These are phyloP conservation scores for Polytrichum formosum DNA, from an alignment of 225 moss, liverwort and hornwort genomes.

Conservation along the genomic window DNA sequence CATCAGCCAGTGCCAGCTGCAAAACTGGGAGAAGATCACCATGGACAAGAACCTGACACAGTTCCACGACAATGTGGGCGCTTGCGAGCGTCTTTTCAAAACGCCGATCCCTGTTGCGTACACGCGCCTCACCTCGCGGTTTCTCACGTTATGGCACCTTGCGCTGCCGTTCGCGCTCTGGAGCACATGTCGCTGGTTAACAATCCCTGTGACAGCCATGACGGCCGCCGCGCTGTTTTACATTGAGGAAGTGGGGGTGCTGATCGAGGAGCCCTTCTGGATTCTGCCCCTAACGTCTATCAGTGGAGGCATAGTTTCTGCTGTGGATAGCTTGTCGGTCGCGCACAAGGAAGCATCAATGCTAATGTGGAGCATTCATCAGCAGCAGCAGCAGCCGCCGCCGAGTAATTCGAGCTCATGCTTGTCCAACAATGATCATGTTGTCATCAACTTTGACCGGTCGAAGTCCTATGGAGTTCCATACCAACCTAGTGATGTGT, in stretches of 20 bases:
- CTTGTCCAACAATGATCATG: conserved; percentile 8
- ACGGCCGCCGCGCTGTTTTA: conserved; percentile 31
- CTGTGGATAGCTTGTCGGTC: conserved; percentile 16
- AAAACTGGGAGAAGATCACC: conserved; percentile 21
- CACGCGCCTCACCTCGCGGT: conserved; percentile 63
- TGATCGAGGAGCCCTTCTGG: conserved; percentile 54
- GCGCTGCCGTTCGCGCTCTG: conserved; percentile 63
- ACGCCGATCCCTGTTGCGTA: conserved; percentile 78
- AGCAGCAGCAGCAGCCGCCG: neutral
- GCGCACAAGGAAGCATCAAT: conserved; percentile 22
- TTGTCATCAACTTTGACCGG: conserved; percentile 21
- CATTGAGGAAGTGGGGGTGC: conserved; percentile 50
- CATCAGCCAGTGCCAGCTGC: conserved; percentile 16
- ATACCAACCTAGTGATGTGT: neutral
- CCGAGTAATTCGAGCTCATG: too few relatives aligned
- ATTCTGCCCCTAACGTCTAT: conserved; percentile 23
- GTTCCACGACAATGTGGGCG: conserved; percentile 67
- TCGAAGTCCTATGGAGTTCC: neutral
- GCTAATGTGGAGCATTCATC: conserved; percentile 1
- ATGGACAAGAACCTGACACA: conserved; percentile 62
- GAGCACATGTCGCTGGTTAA: conserved; percentile 74
- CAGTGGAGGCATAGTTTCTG: neutral
- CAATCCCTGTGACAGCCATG: conserved; percentile 43
- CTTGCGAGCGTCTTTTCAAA: conserved; percentile 66
- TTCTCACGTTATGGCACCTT: conserved; percentile 73